Percentiles rank a stretch among this genome's conserved stretches.
phyloP scores from a whole-genome alignment of 2,329 filamentous ascomycete species.

The Botrytis paeoniae region DNA sequence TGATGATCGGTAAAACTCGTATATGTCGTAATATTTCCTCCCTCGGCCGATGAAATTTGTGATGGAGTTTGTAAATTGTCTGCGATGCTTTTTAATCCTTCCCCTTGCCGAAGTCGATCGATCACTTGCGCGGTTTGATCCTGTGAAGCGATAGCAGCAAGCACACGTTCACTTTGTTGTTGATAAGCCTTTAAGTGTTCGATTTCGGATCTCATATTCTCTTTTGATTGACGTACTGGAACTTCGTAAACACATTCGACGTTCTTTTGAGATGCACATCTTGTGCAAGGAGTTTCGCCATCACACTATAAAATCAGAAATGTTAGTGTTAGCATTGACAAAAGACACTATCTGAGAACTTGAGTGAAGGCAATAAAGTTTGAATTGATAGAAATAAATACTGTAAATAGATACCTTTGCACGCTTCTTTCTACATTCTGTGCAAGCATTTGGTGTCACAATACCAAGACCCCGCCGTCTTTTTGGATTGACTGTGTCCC shows the following conservation, averaged over 20 bases:
- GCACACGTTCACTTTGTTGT: slow-evolving; percentile 53
- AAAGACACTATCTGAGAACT: neutral
- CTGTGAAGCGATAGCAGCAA: slow-evolving; percentile 47
- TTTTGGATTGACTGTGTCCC: slow-evolving; percentile 28
- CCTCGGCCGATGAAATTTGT: slow-evolving; percentile 32
- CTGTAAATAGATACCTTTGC: slow-evolving; percentile 30
- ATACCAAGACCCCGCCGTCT: slow-evolving; percentile 34
- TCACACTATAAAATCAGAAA: slow-evolving; percentile 48
- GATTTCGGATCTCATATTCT: slow-evolving; percentile 58
- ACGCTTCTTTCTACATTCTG: slow-evolving; percentile 37
- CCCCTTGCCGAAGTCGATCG: slow-evolving; percentile 51
- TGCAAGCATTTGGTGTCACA: slow-evolving; percentile 37
- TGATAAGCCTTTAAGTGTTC: slow-evolving; percentile 54
- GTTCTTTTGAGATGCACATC: slow-evolving; percentile 53
- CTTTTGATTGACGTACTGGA: slow-evolving; percentile 62
- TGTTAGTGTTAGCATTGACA: slow-evolving; percentile 1
- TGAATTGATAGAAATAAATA: neutral
- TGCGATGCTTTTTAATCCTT: slow-evolving; percentile 53
- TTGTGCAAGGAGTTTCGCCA: slow-evolving; percentile 48
- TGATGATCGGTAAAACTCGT: slow-evolving; percentile 40
- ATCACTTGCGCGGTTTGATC: slow-evolving; percentile 48
- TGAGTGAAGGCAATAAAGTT: neutral
- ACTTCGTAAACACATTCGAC: slow-evolving; percentile 59
- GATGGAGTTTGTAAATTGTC: slow-evolving; percentile 48
- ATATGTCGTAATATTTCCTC: slow-evolving; percentile 32